Evolutionary conservation across 352 stramenopile species (phyloP).

Genomic region (Globisporangium heterothallicum): DNA sequence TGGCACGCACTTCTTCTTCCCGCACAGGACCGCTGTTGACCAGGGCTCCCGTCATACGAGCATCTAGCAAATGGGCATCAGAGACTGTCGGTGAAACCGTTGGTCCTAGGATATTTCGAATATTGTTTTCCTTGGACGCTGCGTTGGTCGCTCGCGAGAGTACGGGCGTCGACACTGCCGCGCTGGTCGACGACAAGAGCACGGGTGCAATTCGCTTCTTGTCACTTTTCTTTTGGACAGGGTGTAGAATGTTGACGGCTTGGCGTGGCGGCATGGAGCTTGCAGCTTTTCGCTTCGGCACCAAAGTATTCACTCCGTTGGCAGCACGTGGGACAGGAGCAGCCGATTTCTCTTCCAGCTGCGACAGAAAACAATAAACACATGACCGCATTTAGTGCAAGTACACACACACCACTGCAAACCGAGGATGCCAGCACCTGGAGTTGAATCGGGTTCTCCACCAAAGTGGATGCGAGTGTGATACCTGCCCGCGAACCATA

Average conservation of each 20-base stretch:
- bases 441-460: constrained; percentile 77
- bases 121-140: constrained; percentile 72
- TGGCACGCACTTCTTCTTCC: constrained; percentile 1
- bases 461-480: constrained; percentile 70
- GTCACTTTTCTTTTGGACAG: constrained; percentile 37
- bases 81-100: constrained; percentile 45
- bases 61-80: constrained; percentile 46
- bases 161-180: not conserved
- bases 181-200: constrained; percentile 26
- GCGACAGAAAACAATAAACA: not conserved
- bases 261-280: constrained; percentile 13
- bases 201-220: constrained; percentile 68
- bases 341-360: constrained; percentile 65
- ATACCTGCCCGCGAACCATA: constrained; percentile 79
- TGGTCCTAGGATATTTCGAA: constrained; percentile 69
- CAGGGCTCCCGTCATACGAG: constrained; percentile 42
- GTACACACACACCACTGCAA: not conserved
- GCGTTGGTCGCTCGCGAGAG: constrained; percentile 23
- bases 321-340: not conserved
- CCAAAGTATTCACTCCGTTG: constrained; percentile 35
- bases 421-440: constrained; percentile 26
- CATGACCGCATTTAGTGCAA: not conserved
- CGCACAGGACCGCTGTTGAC: constrained; percentile 17
- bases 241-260: constrained; percentile 30
- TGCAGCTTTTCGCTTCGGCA: constrained; percentile 63